Conservation (phyloP, 208 protist species). For the Acanthamoeba pearcei region DNA sequence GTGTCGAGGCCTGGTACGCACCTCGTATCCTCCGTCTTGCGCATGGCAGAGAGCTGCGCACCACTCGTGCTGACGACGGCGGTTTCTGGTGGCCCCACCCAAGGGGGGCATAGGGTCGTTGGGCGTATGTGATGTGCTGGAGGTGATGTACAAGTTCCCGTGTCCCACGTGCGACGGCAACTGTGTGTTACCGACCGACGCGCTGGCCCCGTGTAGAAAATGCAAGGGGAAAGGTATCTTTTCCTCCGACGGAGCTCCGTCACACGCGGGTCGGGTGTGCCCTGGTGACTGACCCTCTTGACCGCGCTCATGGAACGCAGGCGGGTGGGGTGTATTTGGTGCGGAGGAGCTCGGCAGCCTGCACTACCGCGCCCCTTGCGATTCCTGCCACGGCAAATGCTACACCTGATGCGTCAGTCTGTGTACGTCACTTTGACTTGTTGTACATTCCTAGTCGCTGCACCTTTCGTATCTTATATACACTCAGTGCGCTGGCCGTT, state of each 20-base stretch:
- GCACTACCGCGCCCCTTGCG: neutral
- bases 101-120: conserved; percentile 67
- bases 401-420: neutral
- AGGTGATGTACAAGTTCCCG: conserved; percentile 6
- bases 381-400: conserved; percentile 6
- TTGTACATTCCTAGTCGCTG: neutral
- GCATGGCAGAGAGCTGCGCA: neutral
- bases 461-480: neutral
- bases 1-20: conserved; percentile 26
- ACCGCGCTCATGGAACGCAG: neutral
- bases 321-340: neutral
- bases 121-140: conserved; percentile 12
- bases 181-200: neutral
- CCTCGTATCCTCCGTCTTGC: neutral
- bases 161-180: conserved; percentile 46
- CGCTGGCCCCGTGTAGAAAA: neutral
- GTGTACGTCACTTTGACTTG: neutral
- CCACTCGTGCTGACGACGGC: neutral
- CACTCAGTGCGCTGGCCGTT: neutral
- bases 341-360: neutral
- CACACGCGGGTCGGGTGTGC: neutral
- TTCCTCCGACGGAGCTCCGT: neutral
- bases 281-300: neutral
- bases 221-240: conserved; percentile 31
- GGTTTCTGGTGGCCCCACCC: neutral